These are phyloP conservation scores for Beauveria brongniartii DNA, from an alignment of 2,329 filamentous ascomycete genomes.

Conservation along the genomic window DNA sequence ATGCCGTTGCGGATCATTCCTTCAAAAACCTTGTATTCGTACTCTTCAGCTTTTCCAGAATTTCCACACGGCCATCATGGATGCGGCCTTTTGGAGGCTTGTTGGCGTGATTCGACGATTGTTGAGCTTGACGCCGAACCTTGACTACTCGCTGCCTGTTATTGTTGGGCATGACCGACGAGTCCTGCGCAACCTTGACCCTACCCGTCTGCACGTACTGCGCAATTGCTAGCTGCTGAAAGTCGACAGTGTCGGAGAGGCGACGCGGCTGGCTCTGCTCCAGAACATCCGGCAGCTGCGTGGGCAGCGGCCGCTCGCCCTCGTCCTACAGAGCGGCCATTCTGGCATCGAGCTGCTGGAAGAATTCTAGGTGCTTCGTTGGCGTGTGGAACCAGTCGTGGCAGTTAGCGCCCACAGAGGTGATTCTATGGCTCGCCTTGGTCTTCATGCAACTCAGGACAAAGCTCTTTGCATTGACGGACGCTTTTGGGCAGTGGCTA, in stretches of 20 bases:
- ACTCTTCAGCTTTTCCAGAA: conserved; percentile 22
- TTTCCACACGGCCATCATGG: conserved; percentile 16
- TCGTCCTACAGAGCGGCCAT: conserved; percentile 21
- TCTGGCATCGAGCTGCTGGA: conserved; percentile 23
- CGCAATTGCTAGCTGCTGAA: background rate
- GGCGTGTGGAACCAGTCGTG: conserved; percentile 29
- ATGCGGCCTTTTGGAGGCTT: background rate
- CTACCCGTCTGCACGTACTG: background rate
- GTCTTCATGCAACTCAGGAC: conserved; percentile 24
- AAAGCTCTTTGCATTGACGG: conserved; percentile 22
- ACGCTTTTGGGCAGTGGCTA: conserved; percentile 12
- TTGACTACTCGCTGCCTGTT: background rate
- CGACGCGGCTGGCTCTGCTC: background rate
- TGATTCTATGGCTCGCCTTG: conserved; percentile 21
- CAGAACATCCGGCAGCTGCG: conserved; percentile 22
- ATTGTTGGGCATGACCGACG: background rate
- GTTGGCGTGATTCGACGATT: background rate
- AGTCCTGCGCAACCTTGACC: background rate
- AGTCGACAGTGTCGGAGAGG: background rate
- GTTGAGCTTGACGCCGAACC: background rate
- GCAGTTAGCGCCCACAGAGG: conserved; percentile 19
- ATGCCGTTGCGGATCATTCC: background rate
- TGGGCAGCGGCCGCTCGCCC: conserved; percentile 26
- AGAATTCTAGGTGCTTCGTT: conserved; percentile 23
- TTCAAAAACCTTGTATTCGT: conserved; percentile 22